phyloP scores from a whole-genome alignment of 768 basidiomycete genomes.

The Mycena sanguinolenta region DNA sequence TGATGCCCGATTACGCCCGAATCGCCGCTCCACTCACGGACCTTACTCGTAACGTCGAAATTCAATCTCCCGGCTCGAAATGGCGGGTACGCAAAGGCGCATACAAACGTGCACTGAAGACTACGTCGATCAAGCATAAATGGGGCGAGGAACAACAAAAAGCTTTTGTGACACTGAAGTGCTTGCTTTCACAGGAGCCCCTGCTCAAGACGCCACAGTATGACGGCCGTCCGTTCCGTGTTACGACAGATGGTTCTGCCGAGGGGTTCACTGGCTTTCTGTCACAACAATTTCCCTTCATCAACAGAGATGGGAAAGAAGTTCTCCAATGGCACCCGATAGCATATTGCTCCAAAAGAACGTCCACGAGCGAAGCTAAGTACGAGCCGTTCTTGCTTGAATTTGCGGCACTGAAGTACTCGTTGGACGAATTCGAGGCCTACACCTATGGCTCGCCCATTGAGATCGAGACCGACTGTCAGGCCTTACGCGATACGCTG shows the following conservation, averaged over 20 bases:
- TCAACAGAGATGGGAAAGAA: constrained; percentile 33
- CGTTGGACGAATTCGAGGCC: constrained; percentile 38
- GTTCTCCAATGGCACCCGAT: constrained; percentile 44
- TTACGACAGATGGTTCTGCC: constrained; percentile 46
- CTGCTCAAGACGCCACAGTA: constrained; percentile 39
- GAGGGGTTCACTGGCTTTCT: constrained; percentile 46
- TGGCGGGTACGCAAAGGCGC: constrained; percentile 34
- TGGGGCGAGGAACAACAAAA: constrained; percentile 41
- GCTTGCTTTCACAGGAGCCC: constrained; percentile 40
- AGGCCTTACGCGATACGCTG: constrained; percentile 42
- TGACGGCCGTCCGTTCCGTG: constrained; percentile 45
- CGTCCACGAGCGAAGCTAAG: constrained; percentile 46
- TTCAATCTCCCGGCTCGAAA: constrained; percentile 40
- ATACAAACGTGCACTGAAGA: constrained; percentile 45
- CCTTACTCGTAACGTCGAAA: constrained; percentile 40
- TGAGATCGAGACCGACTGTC: constrained; percentile 36
- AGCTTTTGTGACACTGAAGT: constrained; percentile 46
- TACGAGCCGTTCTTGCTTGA: constrained; percentile 51
- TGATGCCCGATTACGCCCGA: constrained; percentile 51
- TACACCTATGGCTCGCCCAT: constrained; percentile 44
- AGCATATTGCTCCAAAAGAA: constrained; percentile 51
- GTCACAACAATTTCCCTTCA: constrained; percentile 38
- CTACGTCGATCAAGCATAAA: constrained; percentile 31
- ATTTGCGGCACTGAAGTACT: constrained; percentile 42
- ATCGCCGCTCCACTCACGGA: constrained; percentile 50